Conservation (phyloP, 495 filamentous ascomycete species). For the Entonaema liquescens region DNA sequence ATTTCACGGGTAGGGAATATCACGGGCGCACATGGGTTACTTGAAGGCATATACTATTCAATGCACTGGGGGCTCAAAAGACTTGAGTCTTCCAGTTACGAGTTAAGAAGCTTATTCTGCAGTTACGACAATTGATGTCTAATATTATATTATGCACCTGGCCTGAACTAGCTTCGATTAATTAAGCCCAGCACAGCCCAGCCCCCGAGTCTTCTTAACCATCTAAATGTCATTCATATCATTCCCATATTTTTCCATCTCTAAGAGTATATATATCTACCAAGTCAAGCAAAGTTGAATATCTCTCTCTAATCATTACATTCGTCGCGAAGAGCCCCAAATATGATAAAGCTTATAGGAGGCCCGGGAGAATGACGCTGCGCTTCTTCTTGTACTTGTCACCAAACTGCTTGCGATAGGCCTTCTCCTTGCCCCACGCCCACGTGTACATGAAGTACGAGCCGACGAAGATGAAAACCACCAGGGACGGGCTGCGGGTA, state of each 20-base stretch:
- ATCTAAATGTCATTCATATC: not conserved
- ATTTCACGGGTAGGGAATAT: not conserved
- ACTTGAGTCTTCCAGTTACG: no score
- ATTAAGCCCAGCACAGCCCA: not conserved
- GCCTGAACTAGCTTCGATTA: not conserved
- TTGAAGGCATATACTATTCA: not conserved
- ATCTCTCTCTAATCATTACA: not conserved
- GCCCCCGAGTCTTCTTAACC: not conserved
- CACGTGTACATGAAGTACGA: constrained; percentile 80
- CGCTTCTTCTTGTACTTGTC: constrained; percentile 91
- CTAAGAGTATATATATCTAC: not conserved
- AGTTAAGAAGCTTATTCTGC: not conserved
- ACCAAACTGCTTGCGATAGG: constrained; percentile 88
- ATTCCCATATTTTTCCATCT: not conserved
- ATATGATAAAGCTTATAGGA: constrained; percentile 48
- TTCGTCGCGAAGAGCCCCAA: not conserved
- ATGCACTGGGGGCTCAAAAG: not conserved
- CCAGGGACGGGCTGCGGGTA: constrained; percentile 75
- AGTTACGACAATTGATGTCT: constrained; percentile 7
- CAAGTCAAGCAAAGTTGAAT: not conserved
- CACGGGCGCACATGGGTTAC: not conserved
- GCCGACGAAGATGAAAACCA: constrained; percentile 74
- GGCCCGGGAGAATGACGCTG: constrained; percentile 77
- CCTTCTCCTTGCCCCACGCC: constrained; percentile 91
- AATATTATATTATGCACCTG: constrained; percentile 12